phyloP scores from a whole-genome alignment of 257 asterid species.

The Gentiana dahurica region DNA sequence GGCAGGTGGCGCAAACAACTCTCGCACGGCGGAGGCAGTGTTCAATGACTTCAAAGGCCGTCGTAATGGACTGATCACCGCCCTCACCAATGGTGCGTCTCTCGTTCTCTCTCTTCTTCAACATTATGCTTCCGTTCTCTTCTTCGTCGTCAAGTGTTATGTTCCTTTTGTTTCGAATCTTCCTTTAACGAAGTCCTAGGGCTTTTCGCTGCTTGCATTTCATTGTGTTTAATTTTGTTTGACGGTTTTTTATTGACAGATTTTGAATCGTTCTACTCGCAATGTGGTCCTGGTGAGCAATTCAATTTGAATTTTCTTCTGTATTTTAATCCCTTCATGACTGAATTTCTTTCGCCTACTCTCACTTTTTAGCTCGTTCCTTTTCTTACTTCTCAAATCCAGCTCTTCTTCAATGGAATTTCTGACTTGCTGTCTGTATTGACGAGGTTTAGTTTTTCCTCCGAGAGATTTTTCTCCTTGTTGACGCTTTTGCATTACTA shows the following conservation, averaged over 20 bases:
- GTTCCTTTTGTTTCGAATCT: neutral
- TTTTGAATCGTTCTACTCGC: conserved; percentile 17
- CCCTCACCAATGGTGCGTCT: conserved; percentile 26
- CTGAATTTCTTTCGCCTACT: neutral
- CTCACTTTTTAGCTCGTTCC: neutral
- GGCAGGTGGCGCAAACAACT: conserved; percentile 22
- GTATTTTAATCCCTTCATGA: too few relatives aligned
- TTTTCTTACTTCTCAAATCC: neutral
- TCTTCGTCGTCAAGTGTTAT: too few relatives aligned
- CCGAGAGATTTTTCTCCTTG: neutral
- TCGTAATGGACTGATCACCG: conserved; percentile 28
- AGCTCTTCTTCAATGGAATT: neutral
- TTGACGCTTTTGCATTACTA: neutral
- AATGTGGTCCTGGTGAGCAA: conserved; percentile 23
- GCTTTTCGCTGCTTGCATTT: neutral
- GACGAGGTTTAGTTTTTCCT: too few relatives aligned
- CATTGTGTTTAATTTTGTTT: neutral
- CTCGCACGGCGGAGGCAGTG: conserved; percentile 33
- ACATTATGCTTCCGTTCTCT: too few relatives aligned
- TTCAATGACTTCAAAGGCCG: conserved; percentile 37
- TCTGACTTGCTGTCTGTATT: neutral
- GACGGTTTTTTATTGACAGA: conserved; percentile 9
- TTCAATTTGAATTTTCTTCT: neutral
- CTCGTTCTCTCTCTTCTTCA: too few relatives aligned
- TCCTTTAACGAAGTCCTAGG: neutral